Evolutionary conservation across 257 asterid species (phyloP).

Genomic region (Agastache rugosa): DNA sequence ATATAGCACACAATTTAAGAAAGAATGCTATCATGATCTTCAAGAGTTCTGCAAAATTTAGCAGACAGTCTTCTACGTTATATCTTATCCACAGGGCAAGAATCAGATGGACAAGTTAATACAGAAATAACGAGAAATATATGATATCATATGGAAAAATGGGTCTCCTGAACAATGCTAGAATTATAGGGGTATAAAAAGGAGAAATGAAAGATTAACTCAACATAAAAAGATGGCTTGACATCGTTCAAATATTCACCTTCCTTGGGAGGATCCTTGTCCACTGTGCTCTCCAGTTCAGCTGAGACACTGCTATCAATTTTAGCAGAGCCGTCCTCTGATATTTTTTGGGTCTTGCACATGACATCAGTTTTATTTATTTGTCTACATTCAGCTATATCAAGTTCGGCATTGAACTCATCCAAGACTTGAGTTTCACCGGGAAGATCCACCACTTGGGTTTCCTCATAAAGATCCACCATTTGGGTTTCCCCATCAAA

Average conservation of each 20-base stretch:
- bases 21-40: background rate
- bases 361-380: constrained; percentile 48
- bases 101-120: constrained; percentile 11
- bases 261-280: constrained; percentile 35
- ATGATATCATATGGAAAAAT: background rate
- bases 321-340: constrained; percentile 46
- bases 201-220: background rate
- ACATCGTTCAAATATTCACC: constrained; percentile 31
- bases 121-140: background rate
- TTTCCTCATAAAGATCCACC: constrained; percentile 33
- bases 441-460: constrained; percentile 41
- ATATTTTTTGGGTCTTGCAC: constrained; percentile 56
- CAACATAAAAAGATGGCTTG: constrained; percentile 11
- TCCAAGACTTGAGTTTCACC: constrained; percentile 72
- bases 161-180: background rate
- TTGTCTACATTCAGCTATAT: constrained; percentile 45
- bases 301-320: constrained; percentile 28
- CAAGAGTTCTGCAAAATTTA: background rate
- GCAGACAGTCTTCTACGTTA: constrained; percentile 3
- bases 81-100: constrained; percentile 16
- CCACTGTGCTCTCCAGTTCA: constrained; percentile 37
- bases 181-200: background rate
- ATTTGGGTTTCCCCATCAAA: constrained; percentile 39
- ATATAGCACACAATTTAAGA: background rate
- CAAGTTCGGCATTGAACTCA: constrained; percentile 45